Percentiles rank a stretch among this genome's conserved stretches.
These are phyloP conservation scores for Trichosporon sp. DNA, from an alignment of 1,284 basidiomycete genomes.

Conservation along the genomic window DNA sequence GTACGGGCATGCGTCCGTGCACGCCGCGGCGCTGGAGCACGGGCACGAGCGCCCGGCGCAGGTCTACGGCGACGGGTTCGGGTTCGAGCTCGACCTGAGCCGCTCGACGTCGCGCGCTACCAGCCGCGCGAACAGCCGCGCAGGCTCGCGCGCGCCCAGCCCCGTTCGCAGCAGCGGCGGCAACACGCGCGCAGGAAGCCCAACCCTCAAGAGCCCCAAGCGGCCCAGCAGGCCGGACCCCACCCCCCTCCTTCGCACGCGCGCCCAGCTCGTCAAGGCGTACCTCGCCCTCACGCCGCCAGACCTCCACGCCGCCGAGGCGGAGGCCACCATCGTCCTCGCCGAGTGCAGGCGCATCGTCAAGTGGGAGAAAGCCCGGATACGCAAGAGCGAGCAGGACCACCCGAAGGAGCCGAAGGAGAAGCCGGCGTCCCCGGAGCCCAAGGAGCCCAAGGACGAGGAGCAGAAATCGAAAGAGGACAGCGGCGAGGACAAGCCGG, in stretches of 20 bases:
- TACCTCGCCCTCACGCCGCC: constrained; percentile 16
- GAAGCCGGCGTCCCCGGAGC: not conserved
- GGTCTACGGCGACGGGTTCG: constrained; percentile 4
- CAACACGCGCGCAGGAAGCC: not conserved
- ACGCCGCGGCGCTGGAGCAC: not conserved
- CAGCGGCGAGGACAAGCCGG: not conserved
- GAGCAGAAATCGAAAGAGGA: not conserved
- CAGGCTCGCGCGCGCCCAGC: not conserved
- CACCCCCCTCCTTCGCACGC: constrained; percentile 17
- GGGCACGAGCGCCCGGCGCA: not conserved
- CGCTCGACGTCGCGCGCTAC: not conserved
- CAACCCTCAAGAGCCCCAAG: not conserved
- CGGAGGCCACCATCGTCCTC: constrained; percentile 27
- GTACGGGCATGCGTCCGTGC: not conserved
- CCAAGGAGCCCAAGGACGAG: not conserved
- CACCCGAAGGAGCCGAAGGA: not conserved
- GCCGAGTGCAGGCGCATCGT: constrained; percentile 20
- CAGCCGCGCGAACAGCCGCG: not conserved
- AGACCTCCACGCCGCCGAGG: constrained; percentile 24
- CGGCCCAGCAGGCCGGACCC: not conserved
- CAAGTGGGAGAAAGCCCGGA: constrained; percentile 12
- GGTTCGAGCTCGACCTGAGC: constrained; percentile 3
- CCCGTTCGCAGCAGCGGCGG: not conserved
- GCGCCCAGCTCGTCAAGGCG: constrained; percentile 28
- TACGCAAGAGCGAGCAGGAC: not conserved